Percentiles rank a stretch among this genome's conserved stretches.
These are phyloP conservation scores for Hypoxylon perforatum DNA, from an alignment of 495 filamentous ascomycete genomes.

Conservation along the genomic window DNA sequence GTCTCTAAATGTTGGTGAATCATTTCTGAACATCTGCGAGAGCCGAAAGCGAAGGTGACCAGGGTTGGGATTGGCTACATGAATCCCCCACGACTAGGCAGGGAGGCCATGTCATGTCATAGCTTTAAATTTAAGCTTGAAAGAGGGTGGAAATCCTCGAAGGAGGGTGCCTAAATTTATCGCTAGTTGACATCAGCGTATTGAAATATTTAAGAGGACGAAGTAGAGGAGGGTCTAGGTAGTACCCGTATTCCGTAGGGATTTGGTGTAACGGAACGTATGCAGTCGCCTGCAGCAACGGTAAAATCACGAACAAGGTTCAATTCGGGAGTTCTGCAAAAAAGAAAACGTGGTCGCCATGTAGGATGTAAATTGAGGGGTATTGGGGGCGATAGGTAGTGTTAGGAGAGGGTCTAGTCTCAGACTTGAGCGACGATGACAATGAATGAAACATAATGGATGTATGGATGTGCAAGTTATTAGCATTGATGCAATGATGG, in stretches of 20 bases:
- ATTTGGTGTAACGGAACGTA: slow-evolving; percentile 23
- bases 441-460: background rate
- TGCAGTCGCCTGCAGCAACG: too few species aligned
- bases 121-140: slow-evolving; percentile 22
- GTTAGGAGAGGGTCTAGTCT: too few species aligned
- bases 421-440: background rate
- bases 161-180: background rate
- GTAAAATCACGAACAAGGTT: too few species aligned
- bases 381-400: background rate
- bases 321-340: slow-evolving; percentile 4
- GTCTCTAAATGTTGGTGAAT: too few species aligned
- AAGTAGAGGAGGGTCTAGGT: too few species aligned
- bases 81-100: slow-evolving; percentile 4
- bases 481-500: too few species aligned
- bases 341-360: slow-evolving; percentile 7
- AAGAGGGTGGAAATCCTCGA: slow-evolving; percentile 1
- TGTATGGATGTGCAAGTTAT: too few species aligned
- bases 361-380: slow-evolving; percentile 1
- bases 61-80: too few species aligned
- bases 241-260: slow-evolving; percentile 12
- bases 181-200: background rate
- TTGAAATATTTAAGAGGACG: slow-evolving; percentile 2
- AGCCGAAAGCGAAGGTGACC: too few species aligned
- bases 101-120: slow-evolving; percentile 13
- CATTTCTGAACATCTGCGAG: too few species aligned